Conservation (phyloP, 192 early-diverging fungal species). For the Neocallimastix lanati region DNA sequence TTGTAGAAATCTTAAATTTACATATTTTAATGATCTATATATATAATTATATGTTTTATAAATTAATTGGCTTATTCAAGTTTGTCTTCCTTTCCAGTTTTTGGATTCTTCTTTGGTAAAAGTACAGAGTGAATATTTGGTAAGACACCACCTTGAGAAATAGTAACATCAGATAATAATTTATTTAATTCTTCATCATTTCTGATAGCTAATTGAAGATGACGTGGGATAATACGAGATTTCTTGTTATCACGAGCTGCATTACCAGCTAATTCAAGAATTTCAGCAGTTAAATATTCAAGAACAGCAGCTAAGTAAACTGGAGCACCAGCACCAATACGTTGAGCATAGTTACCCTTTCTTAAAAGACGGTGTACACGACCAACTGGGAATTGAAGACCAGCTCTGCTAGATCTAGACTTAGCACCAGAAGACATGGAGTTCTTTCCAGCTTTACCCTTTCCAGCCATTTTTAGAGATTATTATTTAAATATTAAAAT, state of each 20-base stretch:
- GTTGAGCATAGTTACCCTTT: slow-evolving; percentile 85
- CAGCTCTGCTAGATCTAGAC: slow-evolving; percentile 74
- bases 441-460: slow-evolving; percentile 7
- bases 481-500: too few relatives aligned
- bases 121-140: slow-evolving; percentile 79
- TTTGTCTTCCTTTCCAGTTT: not conserved
- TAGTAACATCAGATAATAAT: slow-evolving; percentile 72
- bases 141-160: slow-evolving; percentile 84
- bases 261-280: slow-evolving; percentile 89
- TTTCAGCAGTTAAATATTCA: slow-evolving; percentile 90
- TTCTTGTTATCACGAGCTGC: slow-evolving; percentile 90
- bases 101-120: slow-evolving; percentile 54
- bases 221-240: slow-evolving; percentile 85
- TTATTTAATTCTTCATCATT: slow-evolving; percentile 94
- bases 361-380: slow-evolving; percentile 89
- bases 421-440: slow-evolving; percentile 17
- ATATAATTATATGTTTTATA: not conserved
- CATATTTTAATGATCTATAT: too few relatives aligned
- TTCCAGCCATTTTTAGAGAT: not conserved
- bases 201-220: slow-evolving; percentile 80
- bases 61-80: not conserved
- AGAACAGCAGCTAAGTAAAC: slow-evolving; percentile 91
- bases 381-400: slow-evolving; percentile 91
- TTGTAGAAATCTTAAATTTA: too few relatives aligned
- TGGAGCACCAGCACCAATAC: slow-evolving; percentile 78